Percentiles rank a stretch among this genome's conserved stretches.
phyloP scores from a whole-genome alignment of 225 moss, liverwort and hornwort genomes.

The Physcomitrellopsis africana region DNA sequence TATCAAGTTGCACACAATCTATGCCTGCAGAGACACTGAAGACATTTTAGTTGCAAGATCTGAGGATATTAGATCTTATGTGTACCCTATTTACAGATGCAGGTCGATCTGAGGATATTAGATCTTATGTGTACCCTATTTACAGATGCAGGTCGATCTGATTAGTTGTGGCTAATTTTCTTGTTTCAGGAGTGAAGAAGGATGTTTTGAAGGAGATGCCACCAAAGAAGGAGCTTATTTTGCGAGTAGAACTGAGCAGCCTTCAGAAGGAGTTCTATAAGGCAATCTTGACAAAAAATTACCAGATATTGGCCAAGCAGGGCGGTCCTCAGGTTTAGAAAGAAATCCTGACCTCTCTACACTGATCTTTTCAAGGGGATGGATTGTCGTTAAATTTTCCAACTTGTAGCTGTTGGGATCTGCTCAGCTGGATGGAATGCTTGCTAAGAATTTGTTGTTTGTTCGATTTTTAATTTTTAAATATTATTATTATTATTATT shows the following conservation, averaged over 20 bases:
- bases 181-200: conserved; percentile 63
- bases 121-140: not conserved
- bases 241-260: conserved; percentile 75
- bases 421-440: not conserved
- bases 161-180: conserved; percentile 11
- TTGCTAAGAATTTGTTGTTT: not conserved
- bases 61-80: not conserved
- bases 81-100: not conserved
- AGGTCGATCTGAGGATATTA: conserved; percentile 1
- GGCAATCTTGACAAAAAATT: conserved; percentile 68
- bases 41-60: not conserved
- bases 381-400: conserved; percentile 2
- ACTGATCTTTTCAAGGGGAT: not conserved
- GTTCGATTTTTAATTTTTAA: not conserved
- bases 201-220: conserved; percentile 83
- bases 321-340: conserved; percentile 70
- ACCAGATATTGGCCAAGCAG: conserved; percentile 66
- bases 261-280: conserved; percentile 78
- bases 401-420: conserved; percentile 12
- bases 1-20: not conserved
- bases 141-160: not conserved
- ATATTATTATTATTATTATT: not conserved
- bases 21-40: not conserved
- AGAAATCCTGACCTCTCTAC: not conserved
- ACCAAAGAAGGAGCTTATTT: conserved; percentile 75